Conservation (phyloP, 139 green algal genomes). For the Pleodorina starrii region DNA sequence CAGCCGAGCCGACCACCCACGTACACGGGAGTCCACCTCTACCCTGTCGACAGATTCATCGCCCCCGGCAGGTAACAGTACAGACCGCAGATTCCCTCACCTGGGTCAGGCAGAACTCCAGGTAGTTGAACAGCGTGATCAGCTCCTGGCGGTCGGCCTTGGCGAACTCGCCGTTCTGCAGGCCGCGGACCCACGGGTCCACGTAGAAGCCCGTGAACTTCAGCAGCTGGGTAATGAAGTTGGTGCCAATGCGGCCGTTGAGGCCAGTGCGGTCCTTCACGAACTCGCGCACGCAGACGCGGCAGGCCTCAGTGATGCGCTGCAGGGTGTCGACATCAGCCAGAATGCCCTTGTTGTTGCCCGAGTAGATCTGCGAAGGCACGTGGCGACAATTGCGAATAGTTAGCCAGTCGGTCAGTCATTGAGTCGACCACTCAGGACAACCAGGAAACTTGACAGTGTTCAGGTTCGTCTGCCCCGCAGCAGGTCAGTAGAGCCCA, state of each 20-base stretch:
- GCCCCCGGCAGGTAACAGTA: no score
- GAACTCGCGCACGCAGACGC: conserved; percentile 88
- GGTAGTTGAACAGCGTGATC: conserved; percentile 92
- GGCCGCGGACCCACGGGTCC: conserved; percentile 84
- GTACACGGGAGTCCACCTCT: no score
- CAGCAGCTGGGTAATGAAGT: conserved; percentile 68
- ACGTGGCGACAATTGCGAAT: no score
- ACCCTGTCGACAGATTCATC: no score
- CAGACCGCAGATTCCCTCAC: no score
- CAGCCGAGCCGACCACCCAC: no score
- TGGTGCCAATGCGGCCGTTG: conserved; percentile 78
- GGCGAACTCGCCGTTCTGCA: conserved; percentile 86
- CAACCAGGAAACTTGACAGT: no score
- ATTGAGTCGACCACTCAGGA: no score
- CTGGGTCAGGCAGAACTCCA: conserved; percentile 97
- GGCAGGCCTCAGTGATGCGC: conserved; percentile 90
- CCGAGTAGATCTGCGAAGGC: conserved; percentile 87
- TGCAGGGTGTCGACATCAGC: conserved; percentile 92
- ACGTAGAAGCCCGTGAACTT: conserved; percentile 83
- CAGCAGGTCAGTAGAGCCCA: no score
- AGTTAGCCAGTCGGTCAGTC: no score
- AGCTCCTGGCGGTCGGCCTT: conserved; percentile 86
- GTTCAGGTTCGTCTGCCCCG: no score
- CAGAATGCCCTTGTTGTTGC: conserved; percentile 81
- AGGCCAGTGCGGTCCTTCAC: conserved; percentile 88